Percentiles rank a stretch among this genome's conserved stretches.
phyloP scores from a whole-genome alignment of 352 stramenopile species.

The Phytophthora chlamydospora region DNA sequence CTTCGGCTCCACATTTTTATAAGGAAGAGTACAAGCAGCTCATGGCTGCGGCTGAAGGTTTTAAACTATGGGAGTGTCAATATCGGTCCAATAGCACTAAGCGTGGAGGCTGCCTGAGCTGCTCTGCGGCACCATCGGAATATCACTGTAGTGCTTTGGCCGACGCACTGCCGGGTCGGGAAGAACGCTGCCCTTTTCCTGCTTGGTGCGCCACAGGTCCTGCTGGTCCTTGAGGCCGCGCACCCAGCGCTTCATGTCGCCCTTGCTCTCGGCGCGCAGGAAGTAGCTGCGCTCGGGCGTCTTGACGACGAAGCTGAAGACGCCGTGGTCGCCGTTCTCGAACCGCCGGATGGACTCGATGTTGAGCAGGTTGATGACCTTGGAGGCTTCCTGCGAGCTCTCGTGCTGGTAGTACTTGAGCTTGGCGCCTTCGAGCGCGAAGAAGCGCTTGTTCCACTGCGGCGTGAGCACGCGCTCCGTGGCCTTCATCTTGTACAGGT shows the following conservation, averaged over 20 bases:
- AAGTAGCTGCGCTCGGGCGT: slow-evolving; percentile 80
- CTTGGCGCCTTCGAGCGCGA: slow-evolving; percentile 71
- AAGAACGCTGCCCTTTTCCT: slow-evolving; percentile 32
- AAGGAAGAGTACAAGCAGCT: slow-evolving; percentile 22
- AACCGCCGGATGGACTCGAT: slow-evolving; percentile 86
- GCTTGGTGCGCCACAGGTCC: slow-evolving; percentile 75
- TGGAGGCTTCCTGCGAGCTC: slow-evolving; percentile 60
- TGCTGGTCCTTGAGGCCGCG: slow-evolving; percentile 83
- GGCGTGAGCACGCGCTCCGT: slow-evolving; percentile 70
- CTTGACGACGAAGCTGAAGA: slow-evolving; percentile 85
- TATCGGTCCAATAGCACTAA: slow-evolving; percentile 22
- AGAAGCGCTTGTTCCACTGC: slow-evolving; percentile 86
- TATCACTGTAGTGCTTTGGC: slow-evolving; percentile 83
- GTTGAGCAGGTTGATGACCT: slow-evolving; percentile 70
- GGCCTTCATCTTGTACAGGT: slow-evolving; percentile 87
- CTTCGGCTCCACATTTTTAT: slow-evolving; percentile 31
- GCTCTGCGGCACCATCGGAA: slow-evolving; percentile 49
- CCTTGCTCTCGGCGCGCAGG: slow-evolving; percentile 78
- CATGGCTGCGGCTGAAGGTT: slow-evolving; percentile 10
- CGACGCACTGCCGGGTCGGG: slow-evolving; percentile 45
- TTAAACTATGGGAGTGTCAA: slow-evolving; percentile 24
- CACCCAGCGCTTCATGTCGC: slow-evolving; percentile 90
- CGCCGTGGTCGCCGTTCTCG: slow-evolving; percentile 82
- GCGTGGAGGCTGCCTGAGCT: slow-evolving; percentile 48
- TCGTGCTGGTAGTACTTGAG: slow-evolving; percentile 87